Base-by-base conservation (phyloP, 2,329 filamentous ascomycete genomes). In the Ophiostoma triangulosporum region DNA sequence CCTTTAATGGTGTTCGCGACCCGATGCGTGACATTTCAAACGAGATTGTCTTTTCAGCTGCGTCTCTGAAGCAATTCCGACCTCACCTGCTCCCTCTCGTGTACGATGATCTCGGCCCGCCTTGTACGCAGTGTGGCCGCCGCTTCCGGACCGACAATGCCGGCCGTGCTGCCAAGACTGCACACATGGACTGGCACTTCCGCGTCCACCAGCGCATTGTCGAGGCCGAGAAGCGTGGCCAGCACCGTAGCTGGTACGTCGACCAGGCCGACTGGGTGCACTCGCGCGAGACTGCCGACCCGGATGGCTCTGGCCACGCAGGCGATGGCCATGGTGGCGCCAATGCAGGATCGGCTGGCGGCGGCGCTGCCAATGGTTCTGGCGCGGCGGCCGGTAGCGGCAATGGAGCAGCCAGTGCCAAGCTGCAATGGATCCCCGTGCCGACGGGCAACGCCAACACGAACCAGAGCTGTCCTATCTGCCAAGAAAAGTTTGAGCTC, bases 151-250 rank as follows among this genome's bases (percentile, higher is more conserved):
- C 79, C 4, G 86, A 87, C 49, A 80, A 83, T 12, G 81, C 86
- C 59, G 91, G 91, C 12, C 86, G 81, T 62, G 83, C 84, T 64
- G 86, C 86, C 72, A 97, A 97, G 71, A 87, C 84, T 24, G 81
- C 84, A 3, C 93, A 98, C 65, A 83, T 98, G 74, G 93, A 98
- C 68, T 98, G 93, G 93, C 93, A 98, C 68, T 98, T 98, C 70
- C 83, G 85, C 54, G 90, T 91, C 24, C 91, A 96, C 63, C 86
- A 90, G 63, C 84, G 89, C 46, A 88, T 94, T 69, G 82, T 83
- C 3, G 91, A 97, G 61, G 84, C 86, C 14, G 83, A 88, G 63
- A 91, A 88, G 65, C 80, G 88, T 57, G 89, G 87, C 31, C 86
- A 94, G 61, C 90, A 94, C 64, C 83, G 93, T 32, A 94, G 88